phyloP scores from a whole-genome alignment of 2,329 filamentous ascomycete genomes.

The Aspergillus amoenus region DNA sequence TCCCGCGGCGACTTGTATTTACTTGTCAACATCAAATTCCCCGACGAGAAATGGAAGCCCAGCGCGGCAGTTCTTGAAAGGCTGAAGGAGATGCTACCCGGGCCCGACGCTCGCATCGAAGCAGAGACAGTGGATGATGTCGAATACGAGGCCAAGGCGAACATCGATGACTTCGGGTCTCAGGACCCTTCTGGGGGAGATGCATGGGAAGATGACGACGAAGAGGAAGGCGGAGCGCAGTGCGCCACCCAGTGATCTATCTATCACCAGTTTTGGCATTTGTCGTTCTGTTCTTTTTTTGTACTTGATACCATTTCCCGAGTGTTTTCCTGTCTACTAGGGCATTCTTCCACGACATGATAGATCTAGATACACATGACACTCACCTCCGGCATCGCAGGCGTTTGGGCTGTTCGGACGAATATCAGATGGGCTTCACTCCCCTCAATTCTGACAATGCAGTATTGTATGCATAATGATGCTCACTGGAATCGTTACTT shows the following conservation, averaged over 20 bases:
- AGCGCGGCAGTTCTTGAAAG: conserved; percentile 69
- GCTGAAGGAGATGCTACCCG: conserved; percentile 73
- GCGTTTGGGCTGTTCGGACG: background rate
- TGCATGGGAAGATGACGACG: conserved; percentile 52
- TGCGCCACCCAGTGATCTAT: conserved; percentile 48
- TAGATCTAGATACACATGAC: conserved; percentile 21
- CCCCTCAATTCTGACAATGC: background rate
- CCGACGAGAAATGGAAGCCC: conserved; percentile 78
- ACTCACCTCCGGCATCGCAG: conserved; percentile 23
- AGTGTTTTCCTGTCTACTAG: conserved; percentile 4
- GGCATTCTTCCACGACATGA: conserved; percentile 13
- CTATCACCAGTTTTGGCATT: conserved; percentile 7
- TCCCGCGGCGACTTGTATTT: conserved; percentile 83
- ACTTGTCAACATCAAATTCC: conserved; percentile 82
- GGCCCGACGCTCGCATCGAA: conserved; percentile 59
- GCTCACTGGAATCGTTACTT: too few species aligned
- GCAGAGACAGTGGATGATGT: conserved; percentile 83
- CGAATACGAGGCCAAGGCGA: conserved; percentile 76
- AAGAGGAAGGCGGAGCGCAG: conserved; percentile 47
- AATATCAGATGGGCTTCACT: background rate
- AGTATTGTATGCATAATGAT: background rate
- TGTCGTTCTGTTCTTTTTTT: conserved; percentile 7
- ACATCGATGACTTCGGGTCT: conserved; percentile 68
- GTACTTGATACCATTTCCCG: conserved; percentile 12
- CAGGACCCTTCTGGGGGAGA: conserved; percentile 43